Percentiles rank a stretch among this genome's conserved stretches.
phyloP scores from a whole-genome alignment of 2,329 filamentous ascomycete species.

The Lecanicillium sp. region DNA sequence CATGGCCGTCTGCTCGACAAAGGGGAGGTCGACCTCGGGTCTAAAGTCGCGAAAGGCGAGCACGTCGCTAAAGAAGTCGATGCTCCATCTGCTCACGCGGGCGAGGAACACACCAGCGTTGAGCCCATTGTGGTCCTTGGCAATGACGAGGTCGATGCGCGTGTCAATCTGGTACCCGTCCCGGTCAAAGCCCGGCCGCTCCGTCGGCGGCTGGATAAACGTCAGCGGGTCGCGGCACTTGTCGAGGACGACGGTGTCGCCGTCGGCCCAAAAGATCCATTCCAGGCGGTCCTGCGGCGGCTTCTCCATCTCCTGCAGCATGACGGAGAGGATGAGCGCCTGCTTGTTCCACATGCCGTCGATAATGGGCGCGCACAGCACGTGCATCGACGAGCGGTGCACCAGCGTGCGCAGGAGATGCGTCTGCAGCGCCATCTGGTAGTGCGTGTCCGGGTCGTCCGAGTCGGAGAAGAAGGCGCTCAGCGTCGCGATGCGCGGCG shows the following conservation, averaged over 20 bases:
- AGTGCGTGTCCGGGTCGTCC: not conserved
- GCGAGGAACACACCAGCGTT: conserved; percentile 14
- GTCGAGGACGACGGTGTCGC: conserved; percentile 14
- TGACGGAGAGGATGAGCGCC: conserved; percentile 26
- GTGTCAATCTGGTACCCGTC: not conserved
- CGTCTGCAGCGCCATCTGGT: conserved; percentile 21
- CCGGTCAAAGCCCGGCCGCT: too few relatives aligned
- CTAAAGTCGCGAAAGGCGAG: conserved; percentile 11
- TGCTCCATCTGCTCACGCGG: conserved; percentile 10
- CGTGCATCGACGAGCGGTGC: conserved; percentile 25
- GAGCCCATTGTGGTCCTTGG: conserved; percentile 13
- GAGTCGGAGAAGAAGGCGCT: too few relatives aligned
- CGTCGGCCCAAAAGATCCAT: conserved; percentile 28
- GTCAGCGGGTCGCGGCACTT: not conserved
- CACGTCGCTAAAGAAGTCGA: conserved; percentile 13
- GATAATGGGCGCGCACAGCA: conserved; percentile 21
- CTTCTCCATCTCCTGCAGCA: conserved; percentile 30
- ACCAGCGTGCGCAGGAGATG: conserved; percentile 25
- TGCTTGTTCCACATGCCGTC: conserved; percentile 30
- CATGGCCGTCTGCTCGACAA: conserved; percentile 15
- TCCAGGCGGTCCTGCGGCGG: conserved; percentile 26
- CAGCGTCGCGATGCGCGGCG: too few relatives aligned
- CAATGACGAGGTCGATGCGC: conserved; percentile 3
- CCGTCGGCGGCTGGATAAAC: conserved; percentile 6
- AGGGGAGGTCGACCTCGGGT: conserved; percentile 9